Evolutionary conservation across 2,329 filamentous ascomycete species (phyloP), one percentile per base, ranked within the genome.

Genomic region (Rutstroemia sydowiana): DNA sequence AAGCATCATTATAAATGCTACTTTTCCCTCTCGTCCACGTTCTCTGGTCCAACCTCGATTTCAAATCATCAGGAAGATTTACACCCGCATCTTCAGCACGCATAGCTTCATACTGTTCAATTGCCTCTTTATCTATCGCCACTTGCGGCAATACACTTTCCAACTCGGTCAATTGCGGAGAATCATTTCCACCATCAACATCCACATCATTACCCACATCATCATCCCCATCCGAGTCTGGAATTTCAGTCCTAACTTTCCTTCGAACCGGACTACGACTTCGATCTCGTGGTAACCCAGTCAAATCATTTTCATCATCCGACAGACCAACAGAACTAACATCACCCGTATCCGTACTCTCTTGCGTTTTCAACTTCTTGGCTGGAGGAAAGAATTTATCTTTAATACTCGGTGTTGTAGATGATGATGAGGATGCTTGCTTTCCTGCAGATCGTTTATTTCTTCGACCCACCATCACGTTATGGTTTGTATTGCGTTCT

Each of bases 1-100:
- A 98, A 0, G 93, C 93, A 70, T 98, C 93, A 16, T 96, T 89
- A 63, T 98, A 98, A 51, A 98, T 88, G 1, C 91, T 97, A 63
- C 84, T 95, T 66, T 82, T 84, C 0, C 89, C 88, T 62, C 77
- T 81, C 4, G 82, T 70, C 88, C 88, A 95, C 54, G 71, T 77
- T 46, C 73, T 73, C 47, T 81, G 71, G 52, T 75, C 75, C 13
- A 85, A 64, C 7, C 78, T 73, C 34, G 73, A 70, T 56, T 76
- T 74, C 5, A 73, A 63, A 57, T 61, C 49, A 55, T 68, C 63
- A 31, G 63, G 62, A 8, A 73, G 65, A 9, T 74, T n/a, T n/a
- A n/a, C n/a, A n/a, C n/a, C 63, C 16, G 42, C 28, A 8, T 65
- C 63, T n/a, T 63, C 61, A 2, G 60, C 59, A 42, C 66, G 63